Base-by-base conservation (phyloP, 192 early-diverging fungal species). In the Podila epigama region DNA sequence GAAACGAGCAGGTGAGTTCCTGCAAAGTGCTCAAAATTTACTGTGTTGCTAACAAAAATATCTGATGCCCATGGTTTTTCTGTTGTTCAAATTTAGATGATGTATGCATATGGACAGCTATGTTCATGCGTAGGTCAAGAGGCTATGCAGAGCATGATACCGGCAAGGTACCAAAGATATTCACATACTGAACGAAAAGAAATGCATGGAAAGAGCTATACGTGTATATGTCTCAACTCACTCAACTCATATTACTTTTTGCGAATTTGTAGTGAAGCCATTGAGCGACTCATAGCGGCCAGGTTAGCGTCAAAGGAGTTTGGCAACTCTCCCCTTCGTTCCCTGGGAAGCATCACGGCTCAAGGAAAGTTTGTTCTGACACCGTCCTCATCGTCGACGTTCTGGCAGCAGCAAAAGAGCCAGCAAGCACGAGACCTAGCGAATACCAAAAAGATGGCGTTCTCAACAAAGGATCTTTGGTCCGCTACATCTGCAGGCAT, bases 31-130 rank as follows among this genome's bases (percentile, higher is more conserved):
- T 16, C 41, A 28, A 44, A 11, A 15, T 11, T 28, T 10, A 5
- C 25, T 34, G 0, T 5, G 10, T 44, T 35, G 27, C 15, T 22
- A 29, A 33, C 40, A 25, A 54, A 13, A 11, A 54, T 25, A 16
- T 22, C 44, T 48, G 44, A 48, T 22, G 16, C 29, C 4, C 25
- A 13, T 12, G 20, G 44, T 34, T 36, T 32, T 59, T 50, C 34
- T 33, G 5, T 53, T 22, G 0, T 55, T 11, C 36, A 3, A 27
- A 35, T n/a, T 10, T 62, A 88, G 84, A 89, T 87, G 84, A 80
- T 89, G 31, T 89, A 83, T 62, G 84, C 87, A 9, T 87, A 89
- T 60, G 85, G 82, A 0, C 81, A 80, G 51, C 75, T 89, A 10
- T 87, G 84, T 58, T 60, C 68, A 0, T 84, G 86, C 56, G 84